Conservation (phyloP, 176 grass and related monocot species). For the Avena insularis region DNA sequence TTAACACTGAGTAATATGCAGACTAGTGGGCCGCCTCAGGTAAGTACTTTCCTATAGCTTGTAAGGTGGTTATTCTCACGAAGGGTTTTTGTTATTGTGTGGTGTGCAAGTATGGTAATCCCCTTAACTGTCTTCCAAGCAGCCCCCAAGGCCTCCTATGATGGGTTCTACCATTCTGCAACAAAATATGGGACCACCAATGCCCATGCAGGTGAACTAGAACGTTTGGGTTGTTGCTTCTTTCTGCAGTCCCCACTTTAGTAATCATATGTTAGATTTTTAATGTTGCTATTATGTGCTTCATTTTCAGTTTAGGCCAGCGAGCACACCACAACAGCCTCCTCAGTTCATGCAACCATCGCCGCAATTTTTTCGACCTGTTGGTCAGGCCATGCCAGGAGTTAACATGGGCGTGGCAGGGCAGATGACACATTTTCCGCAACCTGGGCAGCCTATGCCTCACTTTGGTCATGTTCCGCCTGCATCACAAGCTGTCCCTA, state of each 20-base stretch:
- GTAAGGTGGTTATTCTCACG: background rate
- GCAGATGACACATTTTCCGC: constrained; percentile 61
- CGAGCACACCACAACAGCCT: constrained; percentile 64
- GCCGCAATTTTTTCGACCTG: constrained; percentile 60
- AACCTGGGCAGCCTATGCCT: constrained; percentile 66
- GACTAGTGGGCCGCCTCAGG: constrained; percentile 59
- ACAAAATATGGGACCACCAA: constrained; percentile 86
- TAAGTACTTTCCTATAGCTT: constrained; percentile 27
- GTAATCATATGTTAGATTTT: constrained; percentile 37
- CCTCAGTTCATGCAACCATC: constrained; percentile 61
- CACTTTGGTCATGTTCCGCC: constrained; percentile 61
- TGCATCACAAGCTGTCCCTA: constrained; percentile 69
- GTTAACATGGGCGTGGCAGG: constrained; percentile 58
- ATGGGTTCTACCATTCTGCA: constrained; percentile 56
- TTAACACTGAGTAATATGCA: constrained; percentile 78
- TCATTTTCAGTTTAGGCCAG: constrained; percentile 67
- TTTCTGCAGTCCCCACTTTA: constrained; percentile 27
- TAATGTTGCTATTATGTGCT: constrained; percentile 14
- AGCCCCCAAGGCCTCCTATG: constrained; percentile 80
- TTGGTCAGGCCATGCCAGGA: constrained; percentile 61
- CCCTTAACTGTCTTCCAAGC: constrained; percentile 37
- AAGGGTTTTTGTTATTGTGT: constrained; percentile 7
- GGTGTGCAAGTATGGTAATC: constrained; percentile 1
- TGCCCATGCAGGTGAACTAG: constrained; percentile 81
- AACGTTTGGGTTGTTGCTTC: constrained; percentile 6